phyloP scores from a whole-genome alignment of 805 yeast species.

The Yarrowia keelungensis region DNA sequence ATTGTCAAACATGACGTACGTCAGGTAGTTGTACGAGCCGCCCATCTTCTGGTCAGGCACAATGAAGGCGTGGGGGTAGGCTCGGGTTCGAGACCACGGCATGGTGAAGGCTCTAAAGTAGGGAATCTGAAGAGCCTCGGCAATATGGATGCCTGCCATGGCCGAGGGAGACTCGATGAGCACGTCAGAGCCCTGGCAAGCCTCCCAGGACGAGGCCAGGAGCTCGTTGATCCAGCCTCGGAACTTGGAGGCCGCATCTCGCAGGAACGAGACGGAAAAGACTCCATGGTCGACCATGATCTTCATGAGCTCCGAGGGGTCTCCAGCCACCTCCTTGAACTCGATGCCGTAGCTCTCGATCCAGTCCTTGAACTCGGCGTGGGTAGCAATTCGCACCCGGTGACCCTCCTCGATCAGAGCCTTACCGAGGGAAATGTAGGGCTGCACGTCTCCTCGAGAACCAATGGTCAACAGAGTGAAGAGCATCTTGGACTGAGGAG shows the following conservation, averaged over 20 bases:
- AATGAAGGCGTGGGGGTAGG: constrained; percentile 95
- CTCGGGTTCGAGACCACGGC: constrained; percentile 98
- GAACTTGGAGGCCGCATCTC: constrained; percentile 82
- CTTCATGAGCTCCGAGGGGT: constrained; percentile 90
- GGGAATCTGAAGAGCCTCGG: constrained; percentile 88
- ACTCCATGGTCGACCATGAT: constrained; percentile 92
- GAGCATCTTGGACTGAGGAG: constrained; percentile 49
- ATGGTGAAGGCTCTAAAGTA: constrained; percentile 95
- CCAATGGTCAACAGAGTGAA: constrained; percentile 87
- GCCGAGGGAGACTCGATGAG: constrained; percentile 96
- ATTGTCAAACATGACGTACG: constrained; percentile 91
- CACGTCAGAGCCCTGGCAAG: constrained; percentile 81
- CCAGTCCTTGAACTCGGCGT: constrained; percentile 80
- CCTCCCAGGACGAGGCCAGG: constrained; percentile 77
- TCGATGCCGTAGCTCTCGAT: constrained; percentile 68
- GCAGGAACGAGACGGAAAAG: constrained; percentile 78
- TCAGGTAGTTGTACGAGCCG: constrained; percentile 89
- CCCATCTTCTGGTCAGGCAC: constrained; percentile 94
- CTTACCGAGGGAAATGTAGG: constrained; percentile 87
- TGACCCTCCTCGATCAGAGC: constrained; percentile 85
- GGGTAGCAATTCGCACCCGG: constrained; percentile 82
- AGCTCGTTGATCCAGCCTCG: constrained; percentile 83
- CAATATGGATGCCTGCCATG: constrained; percentile 94
- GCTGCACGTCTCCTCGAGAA: constrained; percentile 96
- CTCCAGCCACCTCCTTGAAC: constrained; percentile 83